Conservation (phyloP, 192 early-diverging fungal genomes). For the Gryganskiella cystojenkinii region DNA sequence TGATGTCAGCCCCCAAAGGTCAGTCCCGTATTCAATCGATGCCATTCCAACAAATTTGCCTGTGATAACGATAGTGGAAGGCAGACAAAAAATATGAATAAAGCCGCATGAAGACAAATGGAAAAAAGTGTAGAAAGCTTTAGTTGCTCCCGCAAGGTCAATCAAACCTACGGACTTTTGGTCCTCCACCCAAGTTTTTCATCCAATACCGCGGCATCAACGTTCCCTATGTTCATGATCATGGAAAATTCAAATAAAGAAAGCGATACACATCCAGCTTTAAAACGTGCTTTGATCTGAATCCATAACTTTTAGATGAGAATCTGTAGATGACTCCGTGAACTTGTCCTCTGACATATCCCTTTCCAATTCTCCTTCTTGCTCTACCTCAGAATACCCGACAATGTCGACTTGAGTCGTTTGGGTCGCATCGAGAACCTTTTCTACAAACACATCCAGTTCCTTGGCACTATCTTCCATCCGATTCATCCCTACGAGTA, state of each 20-base stretch:
- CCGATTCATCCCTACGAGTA: background rate
- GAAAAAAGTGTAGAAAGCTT: background rate
- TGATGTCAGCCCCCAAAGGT: background rate
- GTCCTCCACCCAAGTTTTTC: conserved; percentile 10
- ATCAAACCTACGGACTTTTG: conserved; percentile 4
- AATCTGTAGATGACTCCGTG: no score
- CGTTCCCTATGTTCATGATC: background rate
- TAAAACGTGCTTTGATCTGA: no score
- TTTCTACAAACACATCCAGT: conserved; percentile 4
- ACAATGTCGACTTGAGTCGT: conserved; percentile 7
- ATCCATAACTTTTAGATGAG: no score
- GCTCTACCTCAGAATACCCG: background rate
- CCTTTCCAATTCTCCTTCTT: background rate
- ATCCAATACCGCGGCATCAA: conserved; percentile 13
- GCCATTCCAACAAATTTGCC: conserved; percentile 4
- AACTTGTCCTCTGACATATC: background rate
- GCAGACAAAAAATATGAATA: background rate
- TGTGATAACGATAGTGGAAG: background rate
- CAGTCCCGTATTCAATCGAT: background rate
- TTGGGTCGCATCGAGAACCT: conserved; percentile 4
- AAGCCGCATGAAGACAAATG: background rate
- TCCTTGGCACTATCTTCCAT: conserved; percentile 9
- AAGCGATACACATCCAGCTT: no score
- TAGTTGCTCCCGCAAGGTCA: background rate
- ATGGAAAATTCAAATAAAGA: background rate